Conservation (phyloP, 2,329 filamentous ascomycete genomes). For the Rhinocladiella mackenziei region DNA sequence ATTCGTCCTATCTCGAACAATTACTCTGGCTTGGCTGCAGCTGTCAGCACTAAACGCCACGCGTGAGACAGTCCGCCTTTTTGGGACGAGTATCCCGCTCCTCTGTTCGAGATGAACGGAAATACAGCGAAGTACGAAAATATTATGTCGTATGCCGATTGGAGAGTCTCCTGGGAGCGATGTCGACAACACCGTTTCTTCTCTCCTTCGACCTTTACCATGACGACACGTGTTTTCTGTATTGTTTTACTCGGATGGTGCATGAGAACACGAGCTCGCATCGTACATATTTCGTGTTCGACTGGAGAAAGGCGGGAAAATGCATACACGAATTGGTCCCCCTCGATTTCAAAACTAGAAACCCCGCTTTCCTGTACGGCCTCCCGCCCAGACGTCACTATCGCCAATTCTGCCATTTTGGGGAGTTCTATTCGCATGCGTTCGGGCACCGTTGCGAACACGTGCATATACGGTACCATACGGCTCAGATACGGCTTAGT, state of each 20-base stretch:
- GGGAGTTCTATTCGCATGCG: neutral
- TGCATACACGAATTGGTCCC: neutral
- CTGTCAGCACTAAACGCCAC: conserved; percentile 2
- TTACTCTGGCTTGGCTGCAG: neutral
- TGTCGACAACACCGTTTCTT: too few relatives aligned
- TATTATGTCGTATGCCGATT: too few relatives aligned
- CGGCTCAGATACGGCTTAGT: too few relatives aligned
- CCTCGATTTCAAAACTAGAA: conserved; percentile 2
- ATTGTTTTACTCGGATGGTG: conserved; percentile 5
- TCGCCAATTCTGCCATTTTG: neutral
- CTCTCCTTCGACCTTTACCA: conserved; percentile 11
- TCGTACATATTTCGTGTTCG: conserved; percentile 8
- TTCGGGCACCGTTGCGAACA: too few relatives aligned
- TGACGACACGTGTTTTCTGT: conserved; percentile 15
- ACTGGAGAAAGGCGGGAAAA: neutral
- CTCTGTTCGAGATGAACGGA: too few relatives aligned
- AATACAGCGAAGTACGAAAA: too few relatives aligned
- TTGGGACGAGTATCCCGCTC: too few relatives aligned
- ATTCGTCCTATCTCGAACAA: neutral
- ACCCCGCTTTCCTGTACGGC: conserved; percentile 10
- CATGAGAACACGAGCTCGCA: conserved; percentile 14
- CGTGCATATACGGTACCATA: too few relatives aligned
- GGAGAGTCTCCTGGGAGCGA: too few relatives aligned
- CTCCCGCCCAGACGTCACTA: conserved; percentile 16
- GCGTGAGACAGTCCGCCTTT: neutral